A percentile compares a stretch with the other conserved stretches of the same genome.
phyloP scores from a whole-genome alignment of 2,329 filamentous ascomycete species.

The Colletotrichum brevisporum region DNA sequence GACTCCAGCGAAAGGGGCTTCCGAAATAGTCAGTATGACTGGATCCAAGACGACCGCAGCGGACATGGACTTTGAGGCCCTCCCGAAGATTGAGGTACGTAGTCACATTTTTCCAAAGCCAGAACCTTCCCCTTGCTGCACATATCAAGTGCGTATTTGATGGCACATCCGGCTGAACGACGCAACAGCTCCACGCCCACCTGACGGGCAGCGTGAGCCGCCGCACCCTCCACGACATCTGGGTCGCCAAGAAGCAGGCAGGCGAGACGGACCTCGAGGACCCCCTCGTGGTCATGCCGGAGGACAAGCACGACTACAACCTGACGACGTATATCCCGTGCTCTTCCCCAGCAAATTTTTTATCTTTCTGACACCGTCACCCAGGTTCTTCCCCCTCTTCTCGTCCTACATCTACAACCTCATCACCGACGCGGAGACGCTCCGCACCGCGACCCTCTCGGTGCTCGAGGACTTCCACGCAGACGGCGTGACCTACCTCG shows the following conservation, averaged over 20 bases:
- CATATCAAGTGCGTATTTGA: no score
- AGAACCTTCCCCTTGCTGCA: background rate
- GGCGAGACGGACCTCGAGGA: conserved; percentile 72
- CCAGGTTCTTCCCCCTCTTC: conserved; percentile 83
- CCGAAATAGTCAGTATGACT: background rate
- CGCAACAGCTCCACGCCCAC: conserved; percentile 80
- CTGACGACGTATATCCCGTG: conserved; percentile 70
- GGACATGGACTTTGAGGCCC: conserved; percentile 60
- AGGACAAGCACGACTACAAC: conserved; percentile 79
- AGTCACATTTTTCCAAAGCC: background rate
- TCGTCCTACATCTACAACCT: conserved; percentile 85
- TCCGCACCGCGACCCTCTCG: conserved; percentile 73
- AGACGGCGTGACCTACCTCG: conserved; percentile 83
- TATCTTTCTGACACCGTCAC: conserved; percentile 2
- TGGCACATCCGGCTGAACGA: background rate
- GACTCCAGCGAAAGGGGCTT: background rate
- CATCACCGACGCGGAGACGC: conserved; percentile 72
- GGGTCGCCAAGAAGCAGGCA: conserved; percentile 71
- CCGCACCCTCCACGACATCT: conserved; percentile 80
- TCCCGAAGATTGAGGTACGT: conserved; percentile 69
- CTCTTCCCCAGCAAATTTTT: conserved; percentile 15
- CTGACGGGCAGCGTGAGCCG: conserved; percentile 84
- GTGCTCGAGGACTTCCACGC: conserved; percentile 76
- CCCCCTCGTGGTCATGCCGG: conserved; percentile 77
- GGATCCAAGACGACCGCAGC: background rate